phyloP scores from a whole-genome alignment of 2,329 filamentous ascomycete genomes.

The Aureobasidium sp. region DNA sequence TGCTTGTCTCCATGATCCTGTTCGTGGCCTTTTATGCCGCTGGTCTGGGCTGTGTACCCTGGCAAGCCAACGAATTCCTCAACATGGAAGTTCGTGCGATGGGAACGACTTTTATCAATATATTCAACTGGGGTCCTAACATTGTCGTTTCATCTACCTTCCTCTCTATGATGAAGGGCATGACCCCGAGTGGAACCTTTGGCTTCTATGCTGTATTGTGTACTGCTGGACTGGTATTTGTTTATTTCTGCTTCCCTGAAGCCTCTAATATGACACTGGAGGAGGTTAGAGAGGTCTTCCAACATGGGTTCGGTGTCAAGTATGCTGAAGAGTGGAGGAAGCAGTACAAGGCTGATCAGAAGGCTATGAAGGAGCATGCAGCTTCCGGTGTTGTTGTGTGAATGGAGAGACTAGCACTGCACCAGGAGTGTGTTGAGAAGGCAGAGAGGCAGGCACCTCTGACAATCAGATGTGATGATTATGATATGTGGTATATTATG shows the following conservation, averaged over 20 bases:
- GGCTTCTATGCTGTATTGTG: conserved; percentile 43
- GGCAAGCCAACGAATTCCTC: conserved; percentile 40
- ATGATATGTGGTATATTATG: no score
- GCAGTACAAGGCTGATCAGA: conserved; percentile 18
- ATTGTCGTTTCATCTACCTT: conserved; percentile 44
- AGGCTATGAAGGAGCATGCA: background rate
- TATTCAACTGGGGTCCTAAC: conserved; percentile 35
- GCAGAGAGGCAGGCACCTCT: no score
- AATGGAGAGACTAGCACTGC: no score
- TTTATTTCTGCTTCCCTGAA: conserved; percentile 45
- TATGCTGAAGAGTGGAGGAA: conserved; percentile 4
- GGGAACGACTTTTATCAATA: conserved; percentile 41
- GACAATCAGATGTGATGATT: no score
- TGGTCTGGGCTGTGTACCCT: conserved; percentile 39
- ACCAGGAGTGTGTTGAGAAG: no score
- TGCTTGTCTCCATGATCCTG: conserved; percentile 37
- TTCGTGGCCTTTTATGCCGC: conserved; percentile 37
- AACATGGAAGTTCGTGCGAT: conserved; percentile 42
- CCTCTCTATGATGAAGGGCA: conserved; percentile 22
- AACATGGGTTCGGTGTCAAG: conserved; percentile 38
- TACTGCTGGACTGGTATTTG: conserved; percentile 36
- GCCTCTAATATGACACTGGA: conserved; percentile 49
- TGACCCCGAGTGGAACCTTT: conserved; percentile 37
- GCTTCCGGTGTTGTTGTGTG: background rate
- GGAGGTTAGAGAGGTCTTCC: conserved; percentile 43